phyloP scores from a whole-genome alignment of 1,284 basidiomycete species.

The Trametes polyzona region DNA sequence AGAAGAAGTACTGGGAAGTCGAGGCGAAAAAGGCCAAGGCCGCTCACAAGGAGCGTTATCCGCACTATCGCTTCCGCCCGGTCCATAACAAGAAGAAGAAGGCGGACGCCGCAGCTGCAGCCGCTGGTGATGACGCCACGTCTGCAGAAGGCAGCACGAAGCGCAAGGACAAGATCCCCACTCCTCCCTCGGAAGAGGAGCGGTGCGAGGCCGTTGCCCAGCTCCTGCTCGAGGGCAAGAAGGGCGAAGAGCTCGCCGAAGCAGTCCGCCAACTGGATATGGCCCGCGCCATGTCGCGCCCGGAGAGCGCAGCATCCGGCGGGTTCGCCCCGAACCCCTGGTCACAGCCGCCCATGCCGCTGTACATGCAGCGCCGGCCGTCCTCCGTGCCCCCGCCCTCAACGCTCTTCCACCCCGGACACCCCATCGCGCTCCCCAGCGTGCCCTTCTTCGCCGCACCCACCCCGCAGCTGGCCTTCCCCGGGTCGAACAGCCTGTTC shows the following conservation, averaged over 20 bases:
- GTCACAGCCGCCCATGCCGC: constrained; percentile 18
- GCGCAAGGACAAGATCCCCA: constrained; percentile 31
- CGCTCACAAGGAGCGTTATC: constrained; percentile 64
- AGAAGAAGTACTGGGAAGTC: constrained; percentile 68
- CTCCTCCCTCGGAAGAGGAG: constrained; percentile 48
- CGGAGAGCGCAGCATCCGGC: constrained; percentile 22
- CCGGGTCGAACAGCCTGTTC: constrained; percentile 9
- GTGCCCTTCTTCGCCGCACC: constrained; percentile 40
- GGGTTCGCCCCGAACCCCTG: constrained; percentile 17
- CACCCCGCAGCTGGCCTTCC: constrained; percentile 13
- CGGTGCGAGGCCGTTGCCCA: constrained; percentile 54
- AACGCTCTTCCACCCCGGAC: constrained; percentile 40
- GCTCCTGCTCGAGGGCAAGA: constrained; percentile 51
- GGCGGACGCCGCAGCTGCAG: constrained; percentile 33
- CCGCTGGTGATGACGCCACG: constrained; percentile 1
- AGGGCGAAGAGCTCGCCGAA: constrained; percentile 58
- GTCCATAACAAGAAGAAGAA: constrained; percentile 63
- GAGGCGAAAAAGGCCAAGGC: constrained; percentile 69
- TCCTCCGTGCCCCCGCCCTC: constrained; percentile 69
- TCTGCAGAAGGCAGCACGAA: constrained; percentile 3
- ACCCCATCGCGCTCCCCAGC: constrained; percentile 47
- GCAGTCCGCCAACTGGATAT: constrained; percentile 62
- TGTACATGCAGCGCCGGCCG: constrained; percentile 53
- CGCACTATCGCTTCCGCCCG: constrained; percentile 73
- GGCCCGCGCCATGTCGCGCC: constrained; percentile 33